Conservation (phyloP, 176 grass and related monocot species). For the Oryza longistaminata region DNA sequence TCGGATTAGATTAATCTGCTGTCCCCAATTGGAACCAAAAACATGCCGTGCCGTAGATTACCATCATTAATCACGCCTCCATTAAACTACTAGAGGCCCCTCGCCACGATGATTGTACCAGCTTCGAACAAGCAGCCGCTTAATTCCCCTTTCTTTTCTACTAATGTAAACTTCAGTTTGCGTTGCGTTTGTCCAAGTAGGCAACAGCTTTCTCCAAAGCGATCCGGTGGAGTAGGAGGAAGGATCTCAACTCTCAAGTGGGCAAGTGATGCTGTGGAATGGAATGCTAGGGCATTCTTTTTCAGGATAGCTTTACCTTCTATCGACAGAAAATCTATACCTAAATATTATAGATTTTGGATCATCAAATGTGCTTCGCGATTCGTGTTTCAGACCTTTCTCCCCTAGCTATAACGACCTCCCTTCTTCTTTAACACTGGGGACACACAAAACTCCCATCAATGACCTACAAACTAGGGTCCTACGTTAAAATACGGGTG, state of each 20-base stretch:
- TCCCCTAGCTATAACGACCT: too few species aligned
- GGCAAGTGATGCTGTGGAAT: not conserved
- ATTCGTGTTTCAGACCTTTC: too few species aligned
- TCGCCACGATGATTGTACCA: not conserved
- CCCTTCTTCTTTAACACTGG: too few species aligned
- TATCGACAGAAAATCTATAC: too few species aligned
- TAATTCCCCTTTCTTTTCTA: too few species aligned
- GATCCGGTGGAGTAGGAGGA: not conserved
- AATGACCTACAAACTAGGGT: too few species aligned
- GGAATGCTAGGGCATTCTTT: not conserved
- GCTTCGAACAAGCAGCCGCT: not conserved
- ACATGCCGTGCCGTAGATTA: slow-evolving; percentile 24
- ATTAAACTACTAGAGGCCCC: not conserved
- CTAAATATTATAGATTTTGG: too few species aligned
- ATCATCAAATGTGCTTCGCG: too few species aligned
- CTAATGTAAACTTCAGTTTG: not conserved
- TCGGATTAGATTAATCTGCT: not conserved
- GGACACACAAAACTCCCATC: too few species aligned
- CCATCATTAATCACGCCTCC: not conserved
- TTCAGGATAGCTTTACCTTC: too few species aligned
- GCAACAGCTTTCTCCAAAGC: not conserved
- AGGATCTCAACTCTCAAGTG: not conserved
- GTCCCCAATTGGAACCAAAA: not conserved
- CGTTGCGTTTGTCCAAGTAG: not conserved
- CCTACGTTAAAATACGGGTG: too few species aligned